Conservation (phyloP, 768 basidiomycete species). For the Pulveroboletus sp. region DNA sequence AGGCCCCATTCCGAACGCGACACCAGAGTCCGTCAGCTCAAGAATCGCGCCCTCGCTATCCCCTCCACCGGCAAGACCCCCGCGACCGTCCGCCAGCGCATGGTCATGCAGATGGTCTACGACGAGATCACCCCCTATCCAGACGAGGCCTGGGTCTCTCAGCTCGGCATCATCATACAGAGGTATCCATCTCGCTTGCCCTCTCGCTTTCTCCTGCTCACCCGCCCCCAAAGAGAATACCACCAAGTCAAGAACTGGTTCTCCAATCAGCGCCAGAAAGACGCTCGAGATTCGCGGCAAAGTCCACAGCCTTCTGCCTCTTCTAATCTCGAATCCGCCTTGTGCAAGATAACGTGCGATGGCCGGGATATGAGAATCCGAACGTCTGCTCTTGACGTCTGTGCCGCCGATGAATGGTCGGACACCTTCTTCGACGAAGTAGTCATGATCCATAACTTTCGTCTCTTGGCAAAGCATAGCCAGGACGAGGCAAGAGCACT, state of each 20-base stretch:
- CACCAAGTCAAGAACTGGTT: slow-evolving; percentile 69
- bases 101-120: slow-evolving; percentile 61
- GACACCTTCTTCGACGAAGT: slow-evolving; percentile 62
- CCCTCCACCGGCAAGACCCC: slow-evolving; percentile 43
- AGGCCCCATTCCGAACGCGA: slow-evolving; percentile 31
- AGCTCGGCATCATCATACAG: slow-evolving; percentile 55
- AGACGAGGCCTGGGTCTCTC: slow-evolving; percentile 56
- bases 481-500: slow-evolving; percentile 34
- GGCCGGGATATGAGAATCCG: slow-evolving; percentile 47
- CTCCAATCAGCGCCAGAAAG: slow-evolving; percentile 58
- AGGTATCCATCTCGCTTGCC: slow-evolving; percentile 36
- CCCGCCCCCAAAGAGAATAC: slow-evolving; percentile 41
- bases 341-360: slow-evolving; percentile 34
- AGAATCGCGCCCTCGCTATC: slow-evolving; percentile 30
- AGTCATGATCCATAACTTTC: slow-evolving; percentile 55
- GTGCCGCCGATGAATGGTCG: slow-evolving; percentile 49
- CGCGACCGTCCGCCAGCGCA: slow-evolving; percentile 52
- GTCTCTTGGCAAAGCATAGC: slow-evolving; percentile 36
- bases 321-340: slow-evolving; percentile 34
- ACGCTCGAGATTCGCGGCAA: slow-evolving; percentile 36
- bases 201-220: slow-evolving; percentile 2
- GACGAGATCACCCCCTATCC: slow-evolving; percentile 67
- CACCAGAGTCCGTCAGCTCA: slow-evolving; percentile 29
- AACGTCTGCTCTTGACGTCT: slow-evolving; percentile 44
- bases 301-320: slow-evolving; percentile 32